Conservation (phyloP, 768 basidiomycete genomes). For the Termitomyces sp. region DNA sequence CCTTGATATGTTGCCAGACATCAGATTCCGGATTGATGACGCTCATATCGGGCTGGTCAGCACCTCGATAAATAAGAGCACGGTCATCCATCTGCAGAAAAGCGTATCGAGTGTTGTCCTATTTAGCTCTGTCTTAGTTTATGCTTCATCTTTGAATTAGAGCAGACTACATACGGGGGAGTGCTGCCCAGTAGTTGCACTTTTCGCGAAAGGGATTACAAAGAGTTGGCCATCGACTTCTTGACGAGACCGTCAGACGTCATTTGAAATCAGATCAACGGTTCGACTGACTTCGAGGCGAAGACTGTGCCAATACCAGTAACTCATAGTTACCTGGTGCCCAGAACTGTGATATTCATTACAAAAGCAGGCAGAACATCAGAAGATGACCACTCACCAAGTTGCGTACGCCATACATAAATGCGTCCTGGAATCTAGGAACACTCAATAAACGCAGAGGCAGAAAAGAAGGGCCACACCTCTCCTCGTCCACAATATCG, state of each 20-base stretch:
- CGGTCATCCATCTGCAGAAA: slow-evolving; percentile 95
- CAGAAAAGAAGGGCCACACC: slow-evolving; percentile 24
- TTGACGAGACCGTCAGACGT: slow-evolving; percentile 19
- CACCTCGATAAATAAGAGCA: slow-evolving; percentile 88
- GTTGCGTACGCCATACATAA: slow-evolving; percentile 74
- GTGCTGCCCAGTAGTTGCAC: slow-evolving; percentile 87
- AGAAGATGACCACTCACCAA: slow-evolving; percentile 48
- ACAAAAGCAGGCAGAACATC: not conserved
- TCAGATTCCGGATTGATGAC: slow-evolving; percentile 97
- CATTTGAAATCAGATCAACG: not conserved
- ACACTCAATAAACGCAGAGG: slow-evolving; percentile 5
- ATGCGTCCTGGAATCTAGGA: slow-evolving; percentile 68
- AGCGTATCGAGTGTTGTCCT: slow-evolving; percentile 96
- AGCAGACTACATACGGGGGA: slow-evolving; percentile 60
- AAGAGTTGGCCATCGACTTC: slow-evolving; percentile 71
- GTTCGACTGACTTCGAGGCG: slow-evolving; percentile 40
- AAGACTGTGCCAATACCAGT: slow-evolving; percentile 59
- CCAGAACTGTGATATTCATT: slow-evolving; percentile 67
- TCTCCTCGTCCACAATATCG: slow-evolving; percentile 51
- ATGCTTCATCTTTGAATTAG: not conserved
- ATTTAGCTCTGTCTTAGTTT: not conserved
- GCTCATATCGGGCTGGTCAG: slow-evolving; percentile 97
- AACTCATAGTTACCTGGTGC: slow-evolving; percentile 89
- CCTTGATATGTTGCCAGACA: slow-evolving; percentile 98
- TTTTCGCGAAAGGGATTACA: slow-evolving; percentile 89